Conservation (phyloP, 495 filamentous ascomycete species). For the Lentithecium fluviatile region DNA sequence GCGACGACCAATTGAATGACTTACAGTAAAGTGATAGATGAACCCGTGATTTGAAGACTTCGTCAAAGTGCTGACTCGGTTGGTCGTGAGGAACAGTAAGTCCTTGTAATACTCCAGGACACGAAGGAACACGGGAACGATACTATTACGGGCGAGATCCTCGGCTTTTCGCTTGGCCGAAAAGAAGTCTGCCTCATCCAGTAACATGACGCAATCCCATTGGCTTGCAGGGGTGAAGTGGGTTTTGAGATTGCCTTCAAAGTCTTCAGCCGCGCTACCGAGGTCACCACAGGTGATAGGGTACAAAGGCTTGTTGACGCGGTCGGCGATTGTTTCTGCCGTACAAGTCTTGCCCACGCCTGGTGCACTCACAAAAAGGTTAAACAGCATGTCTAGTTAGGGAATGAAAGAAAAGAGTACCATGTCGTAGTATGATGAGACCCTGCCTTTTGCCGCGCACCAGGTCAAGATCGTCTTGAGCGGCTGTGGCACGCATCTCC, state of each 20-base stretch:
- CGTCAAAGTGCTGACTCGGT: conserved; percentile 29
- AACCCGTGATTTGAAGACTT: conserved; percentile 37
- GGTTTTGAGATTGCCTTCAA: conserved; percentile 2
- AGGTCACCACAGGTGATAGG: conserved; percentile 9
- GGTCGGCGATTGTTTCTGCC: too few relatives aligned
- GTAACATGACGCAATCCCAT: conserved; percentile 24
- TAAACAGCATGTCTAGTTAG: too few relatives aligned
- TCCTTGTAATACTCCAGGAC: conserved; percentile 29
- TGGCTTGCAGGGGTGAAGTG: background rate
- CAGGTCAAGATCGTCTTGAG: too few relatives aligned
- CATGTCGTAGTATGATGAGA: too few relatives aligned
- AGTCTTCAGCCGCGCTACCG: conserved; percentile 3
- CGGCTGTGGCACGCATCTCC: too few relatives aligned
- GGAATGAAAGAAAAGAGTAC: too few relatives aligned
- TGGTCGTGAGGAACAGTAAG: conserved; percentile 31
- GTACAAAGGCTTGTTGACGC: too few relatives aligned
- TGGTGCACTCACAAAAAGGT: too few relatives aligned
- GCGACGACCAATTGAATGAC: too few relatives aligned
- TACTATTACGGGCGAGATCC: conserved; percentile 16
- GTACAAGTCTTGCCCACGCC: too few relatives aligned
- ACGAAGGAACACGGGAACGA: conserved; percentile 17
- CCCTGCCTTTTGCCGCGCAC: too few relatives aligned
- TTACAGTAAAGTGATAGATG: conserved; percentile 53
- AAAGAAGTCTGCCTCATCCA: conserved; percentile 35
- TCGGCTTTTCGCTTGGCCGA: background rate